Percentiles rank a stretch among this genome's conserved stretches.
Conservation (phyloP, 2,329 filamentous ascomycete species). For the Cyanodermella asteris region DNA sequence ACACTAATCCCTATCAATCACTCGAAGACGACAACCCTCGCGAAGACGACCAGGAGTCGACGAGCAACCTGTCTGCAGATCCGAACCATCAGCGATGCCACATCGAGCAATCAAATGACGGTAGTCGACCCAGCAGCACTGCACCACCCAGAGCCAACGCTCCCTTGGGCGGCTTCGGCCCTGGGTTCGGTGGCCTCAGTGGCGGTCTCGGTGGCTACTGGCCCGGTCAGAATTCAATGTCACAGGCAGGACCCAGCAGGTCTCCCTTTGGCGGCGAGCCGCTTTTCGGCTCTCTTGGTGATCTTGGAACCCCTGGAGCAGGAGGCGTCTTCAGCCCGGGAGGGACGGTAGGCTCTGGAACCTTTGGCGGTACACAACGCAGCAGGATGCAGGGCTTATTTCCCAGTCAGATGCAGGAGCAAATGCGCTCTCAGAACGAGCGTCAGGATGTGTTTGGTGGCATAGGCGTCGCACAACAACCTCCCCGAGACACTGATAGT, state of each 20-base stretch:
- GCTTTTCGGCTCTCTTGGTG: constrained; percentile 54
- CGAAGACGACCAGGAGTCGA: no score
- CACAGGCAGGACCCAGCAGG: no score
- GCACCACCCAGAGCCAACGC: no score
- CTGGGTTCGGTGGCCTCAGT: no score
- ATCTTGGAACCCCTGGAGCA: constrained; percentile 54
- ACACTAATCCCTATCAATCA: constrained; percentile 91
- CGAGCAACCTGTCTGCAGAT: no score
- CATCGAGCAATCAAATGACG: no score
- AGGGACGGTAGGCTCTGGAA: constrained; percentile 30
- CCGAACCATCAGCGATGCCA: no score
- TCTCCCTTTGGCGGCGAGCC: no score
- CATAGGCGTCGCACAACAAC: constrained; percentile 32
- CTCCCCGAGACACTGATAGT: constrained; percentile 35
- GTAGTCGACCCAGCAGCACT: no score
- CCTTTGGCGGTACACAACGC: constrained; percentile 49
- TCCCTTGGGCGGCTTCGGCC: no score
- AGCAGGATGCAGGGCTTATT: constrained; percentile 80
- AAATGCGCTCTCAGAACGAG: constrained; percentile 45
- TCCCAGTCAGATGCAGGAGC: constrained; percentile 70
- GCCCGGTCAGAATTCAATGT: no score
- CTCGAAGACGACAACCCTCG: constrained; percentile 52
- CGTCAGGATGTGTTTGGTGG: constrained; percentile 41
- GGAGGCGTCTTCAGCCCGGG: no score
- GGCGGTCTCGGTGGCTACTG: constrained; percentile 35